Evolutionary conservation across 352 stramenopile genomes (phyloP).

Genomic region (Pilasporangium apinafurcum): DNA sequence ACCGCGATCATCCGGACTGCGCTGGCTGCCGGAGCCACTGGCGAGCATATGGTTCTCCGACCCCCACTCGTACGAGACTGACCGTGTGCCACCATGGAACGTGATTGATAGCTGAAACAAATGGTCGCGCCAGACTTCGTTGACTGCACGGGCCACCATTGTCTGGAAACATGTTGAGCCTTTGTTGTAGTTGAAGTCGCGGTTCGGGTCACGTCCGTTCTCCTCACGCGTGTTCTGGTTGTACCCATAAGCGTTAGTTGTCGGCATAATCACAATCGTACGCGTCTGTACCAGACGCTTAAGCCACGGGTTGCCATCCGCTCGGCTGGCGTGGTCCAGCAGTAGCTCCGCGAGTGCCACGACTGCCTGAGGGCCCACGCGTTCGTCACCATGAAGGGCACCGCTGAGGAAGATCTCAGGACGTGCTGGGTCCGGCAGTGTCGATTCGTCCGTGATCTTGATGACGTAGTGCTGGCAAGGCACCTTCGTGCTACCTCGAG

Average conservation of each 20-base stretch:
- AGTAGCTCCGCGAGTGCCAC: slow-evolving; percentile 71
- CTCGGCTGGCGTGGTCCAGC: slow-evolving; percentile 34
- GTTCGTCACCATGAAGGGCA: slow-evolving; percentile 92
- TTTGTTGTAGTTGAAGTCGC: slow-evolving; percentile 95
- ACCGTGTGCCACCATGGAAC: slow-evolving; percentile 95
- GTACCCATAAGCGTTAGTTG: slow-evolving; percentile 92
- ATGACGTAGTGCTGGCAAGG: slow-evolving; percentile 78
- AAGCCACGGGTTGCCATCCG: slow-evolving; percentile 47
- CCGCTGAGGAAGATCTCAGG: slow-evolving; percentile 94
- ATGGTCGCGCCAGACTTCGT: slow-evolving; percentile 94
- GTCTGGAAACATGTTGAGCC: slow-evolving; percentile 87
- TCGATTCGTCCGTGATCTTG: slow-evolving; percentile 76
- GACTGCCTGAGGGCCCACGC: slow-evolving; percentile 83
- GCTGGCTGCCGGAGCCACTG: slow-evolving; percentile 25
- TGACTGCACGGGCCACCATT: slow-evolving; percentile 90
- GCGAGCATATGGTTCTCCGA: slow-evolving; percentile 71
- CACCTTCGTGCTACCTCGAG: slow-evolving; percentile 19
- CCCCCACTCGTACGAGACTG: slow-evolving; percentile 96
- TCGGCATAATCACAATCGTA: slow-evolving; percentile 77
- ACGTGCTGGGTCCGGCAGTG: slow-evolving; percentile 47
- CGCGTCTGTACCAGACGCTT: slow-evolving; percentile 78
- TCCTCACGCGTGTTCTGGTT: slow-evolving; percentile 73
- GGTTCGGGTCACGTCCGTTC: slow-evolving; percentile 90
- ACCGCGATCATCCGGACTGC: slow-evolving; percentile 44
- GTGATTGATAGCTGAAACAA: slow-evolving; percentile 95